Evolutionary conservation across 768 basidiomycete genomes (phyloP), one percentile per base, ranked within the genome.

Genomic region (Naganishia onofrii): DNA sequence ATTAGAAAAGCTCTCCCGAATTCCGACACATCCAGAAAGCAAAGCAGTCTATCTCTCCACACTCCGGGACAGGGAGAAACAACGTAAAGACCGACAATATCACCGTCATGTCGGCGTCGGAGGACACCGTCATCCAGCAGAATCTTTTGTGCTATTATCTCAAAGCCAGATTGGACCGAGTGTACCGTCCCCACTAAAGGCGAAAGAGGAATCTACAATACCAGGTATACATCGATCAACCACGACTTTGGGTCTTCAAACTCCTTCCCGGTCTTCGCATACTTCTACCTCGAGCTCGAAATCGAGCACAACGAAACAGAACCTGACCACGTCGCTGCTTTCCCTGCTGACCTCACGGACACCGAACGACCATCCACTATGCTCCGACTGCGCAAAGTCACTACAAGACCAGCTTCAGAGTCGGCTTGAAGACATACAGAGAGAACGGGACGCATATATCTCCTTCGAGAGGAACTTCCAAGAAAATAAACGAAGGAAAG

Each of bases 391-490:
- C 81, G 92, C 93, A 3, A 88, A 90, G 75, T 85, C 89, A 57
- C 82, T 98, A 38, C 85, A 94, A 34, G 84, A 84, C 0, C 87
- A 87, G 29, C 85, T 98, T 36, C 88, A 90, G 74, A 85, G 85
- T 55, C 88, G 92, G 76, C 84, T 95, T 19, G 92, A 95, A 69
- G 93, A 96, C 82, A 89, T 90, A 2, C 91, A 88, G 82, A 90
- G 88, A 77, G 93, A 96, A 78, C 84, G 93, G 70, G 93, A 96
- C 74, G 92, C 92, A 0, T 96, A 95, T 78, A 88, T 92, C 72
- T 90, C 91, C 0, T 97, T 94, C 76, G 93, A 95, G 80, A 89
- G 89, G 78, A 91, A 93, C 72, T 66, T 44, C 70, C 71, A 34
- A 73, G 73, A 66, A 44, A 67, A 19, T 69, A 32, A 86, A 83